Evolutionary conservation across 2,329 filamentous ascomycete species (phyloP).

Genomic region (Pseudohalonectria lignicola): DNA sequence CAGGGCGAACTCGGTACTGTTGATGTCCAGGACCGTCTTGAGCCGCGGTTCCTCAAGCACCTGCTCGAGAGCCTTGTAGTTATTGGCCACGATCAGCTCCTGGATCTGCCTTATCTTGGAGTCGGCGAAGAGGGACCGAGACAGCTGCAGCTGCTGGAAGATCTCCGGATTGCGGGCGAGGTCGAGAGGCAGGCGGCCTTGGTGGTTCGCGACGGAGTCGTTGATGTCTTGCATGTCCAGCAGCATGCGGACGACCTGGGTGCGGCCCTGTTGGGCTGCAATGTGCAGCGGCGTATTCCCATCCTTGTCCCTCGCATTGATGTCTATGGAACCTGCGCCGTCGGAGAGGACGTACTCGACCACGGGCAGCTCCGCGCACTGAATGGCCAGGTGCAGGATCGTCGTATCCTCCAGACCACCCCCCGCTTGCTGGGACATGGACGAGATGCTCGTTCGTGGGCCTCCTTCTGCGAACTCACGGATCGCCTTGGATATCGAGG

Average conservation of each 20-base stretch:
- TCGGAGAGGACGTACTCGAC: constrained; percentile 90
- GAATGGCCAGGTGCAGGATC: constrained; percentile 84
- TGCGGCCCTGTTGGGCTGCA: constrained; percentile 72
- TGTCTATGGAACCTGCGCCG: constrained; percentile 55
- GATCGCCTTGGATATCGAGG: constrained; percentile 78
- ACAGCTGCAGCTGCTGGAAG: constrained; percentile 87
- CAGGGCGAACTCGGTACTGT: constrained; percentile 78
- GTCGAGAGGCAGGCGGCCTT: constrained; percentile 78
- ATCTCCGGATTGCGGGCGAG: constrained; percentile 87
- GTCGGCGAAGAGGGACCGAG: constrained; percentile 82
- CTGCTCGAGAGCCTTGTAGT: constrained; percentile 69
- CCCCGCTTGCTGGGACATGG: constrained; percentile 30
- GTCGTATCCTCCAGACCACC: constrained; percentile 67
- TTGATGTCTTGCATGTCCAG: constrained; percentile 78
- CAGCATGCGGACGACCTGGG: constrained; percentile 69
- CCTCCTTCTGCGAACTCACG: constrained; percentile 48
- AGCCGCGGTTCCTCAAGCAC: constrained; percentile 77
- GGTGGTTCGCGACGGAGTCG: constrained; percentile 75
- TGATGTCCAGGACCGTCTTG: constrained; percentile 82
- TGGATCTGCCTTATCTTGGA: constrained; percentile 77
- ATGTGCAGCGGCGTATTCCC: constrained; percentile 91
- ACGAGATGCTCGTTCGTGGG: constrained; percentile 45
- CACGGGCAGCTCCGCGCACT: constrained; percentile 86
- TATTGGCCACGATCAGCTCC: constrained; percentile 56
- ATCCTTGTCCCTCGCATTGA: constrained; percentile 86